Conservation (phyloP, 208 protist species). For the Acanthamoeba castellanii region DNA sequence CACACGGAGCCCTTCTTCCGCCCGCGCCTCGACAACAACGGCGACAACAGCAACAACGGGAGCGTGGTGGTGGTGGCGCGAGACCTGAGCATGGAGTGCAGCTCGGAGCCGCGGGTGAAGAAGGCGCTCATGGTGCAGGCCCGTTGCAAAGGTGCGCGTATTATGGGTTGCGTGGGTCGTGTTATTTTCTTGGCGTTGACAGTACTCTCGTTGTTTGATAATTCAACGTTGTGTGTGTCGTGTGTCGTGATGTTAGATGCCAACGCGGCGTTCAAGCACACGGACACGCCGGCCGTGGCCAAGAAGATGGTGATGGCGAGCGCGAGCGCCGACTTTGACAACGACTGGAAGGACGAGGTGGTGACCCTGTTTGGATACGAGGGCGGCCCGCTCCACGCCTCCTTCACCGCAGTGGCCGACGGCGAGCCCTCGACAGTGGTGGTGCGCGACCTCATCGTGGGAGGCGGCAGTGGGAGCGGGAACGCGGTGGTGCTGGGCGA, state of each 20-base stretch:
- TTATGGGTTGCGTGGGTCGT: no score
- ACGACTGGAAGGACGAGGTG: neutral
- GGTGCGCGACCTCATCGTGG: neutral
- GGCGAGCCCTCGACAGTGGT: neutral
- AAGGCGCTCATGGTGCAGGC: slow-evolving; percentile 38
- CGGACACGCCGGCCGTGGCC: neutral
- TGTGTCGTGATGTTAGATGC: neutral
- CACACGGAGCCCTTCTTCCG: neutral
- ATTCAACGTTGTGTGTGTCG: no score
- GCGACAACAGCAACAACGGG: neutral
- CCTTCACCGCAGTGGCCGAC: neutral
- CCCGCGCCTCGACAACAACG: neutral
- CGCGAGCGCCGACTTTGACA: neutral
- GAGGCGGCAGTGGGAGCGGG: no score
- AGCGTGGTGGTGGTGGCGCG: neutral
- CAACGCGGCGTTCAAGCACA: neutral
- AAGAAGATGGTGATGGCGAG: neutral
- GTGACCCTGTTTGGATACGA: neutral
- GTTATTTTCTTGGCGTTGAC: no score
- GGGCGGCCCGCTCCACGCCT: neutral
- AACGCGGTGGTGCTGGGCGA: neutral
- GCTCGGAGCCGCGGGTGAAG: neutral
- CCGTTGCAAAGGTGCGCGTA: neutral
- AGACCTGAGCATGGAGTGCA: neutral
- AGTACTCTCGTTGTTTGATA: no score